Base-by-base conservation (phyloP, 2,329 filamentous ascomycete species). In the Diaporthe nobilis region DNA sequence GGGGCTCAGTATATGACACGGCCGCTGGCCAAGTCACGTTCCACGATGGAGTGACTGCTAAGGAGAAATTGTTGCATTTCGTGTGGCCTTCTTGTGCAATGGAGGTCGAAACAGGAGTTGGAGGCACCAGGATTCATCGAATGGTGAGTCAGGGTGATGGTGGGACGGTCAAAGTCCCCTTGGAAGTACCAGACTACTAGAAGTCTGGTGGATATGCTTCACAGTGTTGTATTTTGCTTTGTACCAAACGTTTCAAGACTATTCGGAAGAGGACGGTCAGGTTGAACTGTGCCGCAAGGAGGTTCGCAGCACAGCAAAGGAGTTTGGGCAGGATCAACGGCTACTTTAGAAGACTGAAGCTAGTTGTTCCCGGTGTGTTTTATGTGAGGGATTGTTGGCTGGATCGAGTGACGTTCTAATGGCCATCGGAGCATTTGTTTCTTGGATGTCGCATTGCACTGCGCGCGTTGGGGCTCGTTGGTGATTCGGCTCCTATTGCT, bases 291-390 rank as follows among this genome's bases (percentile, higher is more conserved):
- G 65, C 47, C 34, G 49, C 65, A 70, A 22, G 65, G 47, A 55
- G 65, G n/a, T 55, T 55, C 34, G 65, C 65, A 70, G 65, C 65
- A 70, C 65, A 55, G 65, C 65, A 55, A 55, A 28, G 65, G 65
- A 70, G 65, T 70, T 55, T 70, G 65, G 65, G 65, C 49, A 70
- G 65, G 65, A 55, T 37, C n/a, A n/a, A 53, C 10, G 34, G 65
- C 49, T 70, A 55, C 49, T 70, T 70, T 70, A 55, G 65, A 70
- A 53, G 49, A 55, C 34, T 47, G 49, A n/a, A 39, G 65, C 49
- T 34, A 25, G 34, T 70, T 22, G n/a, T 55, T 39, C 10, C 22
- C 34, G 47, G n/a, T 70, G 15, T 42, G 22, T 55, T 70, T 55
- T 53, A 6, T 34, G 34, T 13, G 34, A 53, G 47, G 47, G 34